Base-by-base conservation (phyloP, 176 grass and related monocot species). In the Hyparrhenia diplandra region DNA sequence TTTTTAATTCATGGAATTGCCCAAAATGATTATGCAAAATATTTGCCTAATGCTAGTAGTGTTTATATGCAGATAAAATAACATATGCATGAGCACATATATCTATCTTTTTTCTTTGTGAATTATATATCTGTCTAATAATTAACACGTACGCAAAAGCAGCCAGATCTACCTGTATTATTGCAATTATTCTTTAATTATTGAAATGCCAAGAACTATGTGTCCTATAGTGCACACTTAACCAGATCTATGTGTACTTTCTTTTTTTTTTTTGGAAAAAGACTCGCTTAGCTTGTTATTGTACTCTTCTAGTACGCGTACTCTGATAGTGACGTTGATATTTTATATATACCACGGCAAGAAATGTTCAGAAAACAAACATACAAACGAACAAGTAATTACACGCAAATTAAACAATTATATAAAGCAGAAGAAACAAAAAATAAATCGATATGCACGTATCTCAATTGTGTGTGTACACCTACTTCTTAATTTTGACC, bases 321-420 rank as follows among this genome's bases (percentile, higher is more conserved):
- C 57, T 59, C 43, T 64, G 80, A 88, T 18, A 67, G 80, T 55
- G 86, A 83, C 54, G 51, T 64, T 83, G 14, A 83, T 88, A 42
- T 83, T 83, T n/a, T n/a, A n/a, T n/a, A n/a, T 77, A 21, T 29
- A 52, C 5, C 12, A 16, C 46, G 28, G 67, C 74, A 21, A 3
- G 39, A n/a, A 42, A 65, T 47, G 40, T 75, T 17, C 41, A 45
- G 16, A 67, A n/a, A 79, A 77, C 41, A 79, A 67, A 47, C 43
- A 41, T 10, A 17, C 5, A 21, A 13, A 13, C 21, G 21, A 10
- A 21, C 9, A 36, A 35, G 31, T 66, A 36, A 36, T 20, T 66
- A 21, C 11, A n/a, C 36, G 3, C 3, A 39, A n/a, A 10, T 37
- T n/a, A 10, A n/a, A 68, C 2, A n/a, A 37, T 4, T 39, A 23